Evolutionary conservation across 352 stramenopile genomes (phyloP), one percentile per base, ranked within the genome.

Genomic region (Halophytophthora batemanensis): DNA sequence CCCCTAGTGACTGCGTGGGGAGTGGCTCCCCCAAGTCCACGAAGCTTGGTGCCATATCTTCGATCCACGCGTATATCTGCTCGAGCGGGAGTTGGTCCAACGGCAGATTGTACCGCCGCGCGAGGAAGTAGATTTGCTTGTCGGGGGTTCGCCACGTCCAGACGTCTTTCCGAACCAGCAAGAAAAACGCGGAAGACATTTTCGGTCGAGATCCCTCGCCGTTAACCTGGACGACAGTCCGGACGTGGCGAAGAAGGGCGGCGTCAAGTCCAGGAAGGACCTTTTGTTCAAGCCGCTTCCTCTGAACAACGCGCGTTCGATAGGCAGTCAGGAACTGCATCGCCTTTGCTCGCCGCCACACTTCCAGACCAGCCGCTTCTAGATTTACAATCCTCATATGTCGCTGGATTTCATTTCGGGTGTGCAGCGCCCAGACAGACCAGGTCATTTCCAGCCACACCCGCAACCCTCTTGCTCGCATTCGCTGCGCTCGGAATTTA

Each of bases 11-110:
- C 2, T 67, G 57, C 4, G 53, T 59, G 7, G 64, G 64, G 14
- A 71, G 63, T 17, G 66, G 74, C 2, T 31, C 15, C 5, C 59
- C 51, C 1, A 82, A 39, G 56, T 86, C 69, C 12, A 82, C 37
- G 28, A 61, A 64, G 28, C 15, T 55, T 3, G 41, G 17, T 18
- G 25, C 31, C 35, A 18, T 19, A 35, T 48, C 43, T 44, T 38
- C 47, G 28, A 25, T 48, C 70, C 70, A 82, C 6, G 11, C 12
- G 45, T 50, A 66, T n/a, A 82, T 57, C 33, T 64, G 42, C 7
- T 71, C 45, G 1, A 77, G 28, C 6, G 58, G 53, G 21, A 79
- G 28, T 1, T 28, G 11, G 8, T 74, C 70, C 3, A 84, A 33
- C 8, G 42, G 54, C 2, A 80, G 33, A 8, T 18, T 17, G 19